phyloP scores from a whole-genome alignment of 2,329 filamentous ascomycete genomes.

The Nigrospora oryzae region DNA sequence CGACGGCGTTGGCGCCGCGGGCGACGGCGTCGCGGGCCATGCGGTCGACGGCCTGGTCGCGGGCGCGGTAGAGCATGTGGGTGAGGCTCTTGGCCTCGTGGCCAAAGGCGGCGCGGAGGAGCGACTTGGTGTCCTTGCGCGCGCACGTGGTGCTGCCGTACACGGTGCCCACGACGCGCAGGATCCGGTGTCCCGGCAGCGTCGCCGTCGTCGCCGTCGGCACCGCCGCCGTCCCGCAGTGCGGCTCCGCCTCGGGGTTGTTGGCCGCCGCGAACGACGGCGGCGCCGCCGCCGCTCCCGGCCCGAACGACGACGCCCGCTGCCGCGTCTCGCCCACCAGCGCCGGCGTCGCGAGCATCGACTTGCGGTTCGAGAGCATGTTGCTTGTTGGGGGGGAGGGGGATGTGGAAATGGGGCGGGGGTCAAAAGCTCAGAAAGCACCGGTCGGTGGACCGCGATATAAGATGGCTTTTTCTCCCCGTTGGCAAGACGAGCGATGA shows the following conservation, averaged over 20 bases:
- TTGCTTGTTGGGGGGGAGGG: not conserved
- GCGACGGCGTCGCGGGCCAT: conserved; percentile 13
- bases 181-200: conserved; percentile 13
- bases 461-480: too few species aligned
- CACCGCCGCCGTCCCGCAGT: conserved; percentile 10
- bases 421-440: too few species aligned
- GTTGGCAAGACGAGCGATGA: too few species aligned
- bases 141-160: conserved; percentile 14
- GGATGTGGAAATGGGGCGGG: too few species aligned
- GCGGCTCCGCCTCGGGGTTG: conserved; percentile 9
- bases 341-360: conserved; percentile 1
- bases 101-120: conserved; percentile 9
- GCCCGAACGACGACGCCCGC: conserved; percentile 1
- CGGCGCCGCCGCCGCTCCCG: not conserved
- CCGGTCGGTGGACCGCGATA: too few species aligned
- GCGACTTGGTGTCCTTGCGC: conserved; percentile 13
- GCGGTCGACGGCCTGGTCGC: conserved; percentile 13
- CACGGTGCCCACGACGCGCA: conserved; percentile 10
- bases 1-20: conserved; percentile 14
- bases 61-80: conserved; percentile 13
- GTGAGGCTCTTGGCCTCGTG: conserved; percentile 12
- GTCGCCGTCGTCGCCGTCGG: conserved; percentile 11
- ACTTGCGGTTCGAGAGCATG: conserved; percentile 3
- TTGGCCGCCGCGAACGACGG: not conserved
- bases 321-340: not conserved